Base-by-base conservation (phyloP, 306 rosid species). In the Senna tora region DNA sequence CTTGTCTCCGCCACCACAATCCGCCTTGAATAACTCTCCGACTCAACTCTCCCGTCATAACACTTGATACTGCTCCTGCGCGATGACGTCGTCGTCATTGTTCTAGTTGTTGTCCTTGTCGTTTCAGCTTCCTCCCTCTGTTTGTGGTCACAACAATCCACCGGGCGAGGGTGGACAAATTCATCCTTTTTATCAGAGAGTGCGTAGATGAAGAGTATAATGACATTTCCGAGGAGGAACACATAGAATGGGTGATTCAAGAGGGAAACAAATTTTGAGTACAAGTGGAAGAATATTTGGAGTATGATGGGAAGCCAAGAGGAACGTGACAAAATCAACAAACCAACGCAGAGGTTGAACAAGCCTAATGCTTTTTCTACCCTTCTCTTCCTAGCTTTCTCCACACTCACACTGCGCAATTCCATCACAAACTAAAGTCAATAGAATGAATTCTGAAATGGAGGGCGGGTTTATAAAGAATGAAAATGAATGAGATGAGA, bases 11-110 rank as follows among this genome's bases (percentile, higher is more conserved):
- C 71, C 57, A 64, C 82, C 63, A 9, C 80, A 45, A 34, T 49
- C 34, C 62, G 43, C 47, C 64, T 58, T 69, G 73, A 73, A 20
- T 15, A 67, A 8, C 59, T 78, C 81, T 62, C 95, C 80, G 98
- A 90, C 38, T 41, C 79, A 33, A 77, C 76, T 47, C 93, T 86
- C 77, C 74, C 80, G n/a, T n/a, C n/a, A 66, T 84, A 75, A 59
- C 76, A 58, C 50, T 79, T 85, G 1, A 2, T 0, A 4, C 7
- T 25, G 7, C 11, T 67, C 42, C 72, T 65, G 41, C 61, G 17
- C n/a, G 47, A 42, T 54, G 68, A 32, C 0, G 43, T 2, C 7
- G 57, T 66, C 8, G 75, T 50, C 45, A 14, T 50, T 5, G 70
- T 51, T 13, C 14, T 50, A 13, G 62, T 28, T 7, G 6, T 33